Evolutionary conservation across 306 rosid genomes (phyloP).

Genomic region (Prunus mira): DNA sequence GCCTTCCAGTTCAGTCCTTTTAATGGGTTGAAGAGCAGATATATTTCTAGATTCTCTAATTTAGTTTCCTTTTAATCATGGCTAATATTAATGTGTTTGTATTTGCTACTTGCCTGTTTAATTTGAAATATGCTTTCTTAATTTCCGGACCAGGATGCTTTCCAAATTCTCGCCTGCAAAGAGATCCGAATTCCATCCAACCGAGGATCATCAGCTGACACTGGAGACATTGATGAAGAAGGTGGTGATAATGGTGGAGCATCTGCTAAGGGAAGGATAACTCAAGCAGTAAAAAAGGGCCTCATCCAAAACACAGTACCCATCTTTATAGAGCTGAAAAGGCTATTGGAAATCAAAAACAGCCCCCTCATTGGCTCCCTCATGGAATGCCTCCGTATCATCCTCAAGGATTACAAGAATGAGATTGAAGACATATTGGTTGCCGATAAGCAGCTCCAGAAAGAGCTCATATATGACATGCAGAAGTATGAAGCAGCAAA

Average conservation of each 20-base stretch:
- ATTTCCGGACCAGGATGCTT: slow-evolving; percentile 56
- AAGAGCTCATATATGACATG: slow-evolving; percentile 80
- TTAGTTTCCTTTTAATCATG: not conserved
- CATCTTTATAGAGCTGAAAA: slow-evolving; percentile 84
- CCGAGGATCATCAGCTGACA: slow-evolving; percentile 56
- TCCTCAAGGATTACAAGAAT: slow-evolving; percentile 87
- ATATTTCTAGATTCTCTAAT: not conserved
- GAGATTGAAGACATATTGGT: slow-evolving; percentile 87
- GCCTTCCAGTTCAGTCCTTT: not conserved
- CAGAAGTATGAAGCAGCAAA: slow-evolving; percentile 69
- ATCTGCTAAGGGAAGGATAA: slow-evolving; percentile 69
- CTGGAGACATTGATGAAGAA: slow-evolving; percentile 75
- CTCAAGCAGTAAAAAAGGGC: slow-evolving; percentile 73
- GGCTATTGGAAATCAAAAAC: slow-evolving; percentile 77
- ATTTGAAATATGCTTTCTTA: not conserved
- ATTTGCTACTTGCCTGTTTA: not conserved
- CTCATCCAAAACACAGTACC: slow-evolving; percentile 87
- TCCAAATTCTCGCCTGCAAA: slow-evolving; percentile 77
- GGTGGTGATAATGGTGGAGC: slow-evolving; percentile 55
- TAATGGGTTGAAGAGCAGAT: not conserved
- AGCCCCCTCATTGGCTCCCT: slow-evolving; percentile 86
- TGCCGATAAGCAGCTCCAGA: slow-evolving; percentile 96
- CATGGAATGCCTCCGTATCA: slow-evolving; percentile 85
- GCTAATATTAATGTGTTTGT: not conserved
- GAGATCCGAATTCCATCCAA: slow-evolving; percentile 67